phyloP scores from a whole-genome alignment of 495 filamentous ascomycete genomes.

The Penicillium ucsense region DNA sequence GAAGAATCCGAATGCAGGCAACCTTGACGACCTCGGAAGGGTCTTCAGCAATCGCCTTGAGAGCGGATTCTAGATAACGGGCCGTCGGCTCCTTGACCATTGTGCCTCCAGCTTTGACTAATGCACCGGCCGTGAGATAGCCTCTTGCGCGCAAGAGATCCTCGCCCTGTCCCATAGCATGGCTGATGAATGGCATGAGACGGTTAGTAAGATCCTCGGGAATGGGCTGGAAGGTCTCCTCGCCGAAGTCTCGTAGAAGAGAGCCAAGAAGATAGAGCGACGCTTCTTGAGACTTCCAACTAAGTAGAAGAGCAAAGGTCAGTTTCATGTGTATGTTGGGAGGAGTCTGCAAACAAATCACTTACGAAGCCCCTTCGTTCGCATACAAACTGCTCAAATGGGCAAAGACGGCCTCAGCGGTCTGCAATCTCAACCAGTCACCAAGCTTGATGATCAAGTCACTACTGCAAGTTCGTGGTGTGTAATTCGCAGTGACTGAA shows the following conservation, averaged over 20 bases:
- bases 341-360: not conserved
- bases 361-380: slow-evolving; percentile 44
- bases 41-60: slow-evolving; percentile 66
- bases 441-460: slow-evolving; percentile 88
- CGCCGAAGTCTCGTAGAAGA: slow-evolving; percentile 69
- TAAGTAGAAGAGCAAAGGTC: slow-evolving; percentile 3
- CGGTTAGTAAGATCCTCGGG: slow-evolving; percentile 54
- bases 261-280: slow-evolving; percentile 73
- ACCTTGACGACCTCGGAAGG: slow-evolving; percentile 82
- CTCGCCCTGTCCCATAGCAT: slow-evolving; percentile 58
- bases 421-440: slow-evolving; percentile 67
- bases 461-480: slow-evolving; percentile 80
- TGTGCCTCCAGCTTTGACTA: slow-evolving; percentile 51
- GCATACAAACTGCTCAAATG: slow-evolving; percentile 62
- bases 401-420: slow-evolving; percentile 63
- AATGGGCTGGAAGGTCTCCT: slow-evolving; percentile 53
- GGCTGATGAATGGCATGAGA: slow-evolving; percentile 68
- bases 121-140: slow-evolving; percentile 68
- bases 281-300: slow-evolving; percentile 65
- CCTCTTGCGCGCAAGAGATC: slow-evolving; percentile 74
- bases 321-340: not conserved
- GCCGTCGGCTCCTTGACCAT: slow-evolving; percentile 42
- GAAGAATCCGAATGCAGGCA: slow-evolving; percentile 78
- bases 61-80: slow-evolving; percentile 62
- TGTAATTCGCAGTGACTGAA: slow-evolving; percentile 92